A percentile compares a stretch with the other conserved stretches of the same genome.
Conservation (phyloP, 176 grass and related monocot species). For the Carex parvula region DNA sequence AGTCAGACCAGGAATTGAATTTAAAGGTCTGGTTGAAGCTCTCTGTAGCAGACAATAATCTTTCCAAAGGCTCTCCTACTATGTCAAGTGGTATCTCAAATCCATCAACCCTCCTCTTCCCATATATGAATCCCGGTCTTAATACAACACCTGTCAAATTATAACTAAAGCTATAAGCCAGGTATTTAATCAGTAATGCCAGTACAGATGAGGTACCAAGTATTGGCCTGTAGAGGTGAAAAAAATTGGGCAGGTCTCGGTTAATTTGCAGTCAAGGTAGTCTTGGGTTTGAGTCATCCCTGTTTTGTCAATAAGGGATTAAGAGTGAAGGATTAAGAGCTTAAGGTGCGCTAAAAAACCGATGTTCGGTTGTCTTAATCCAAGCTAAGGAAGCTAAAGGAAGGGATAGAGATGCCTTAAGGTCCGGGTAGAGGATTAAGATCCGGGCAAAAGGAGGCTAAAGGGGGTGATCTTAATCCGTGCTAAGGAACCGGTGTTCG, state of each 20-base stretch:
- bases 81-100: slow-evolving; percentile 74
- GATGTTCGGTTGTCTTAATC: too few relatives aligned
- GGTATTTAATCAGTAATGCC: not conserved
- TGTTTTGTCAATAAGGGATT: not conserved
- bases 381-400: too few relatives aligned
- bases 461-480: too few relatives aligned
- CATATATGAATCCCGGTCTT: slow-evolving; percentile 92
- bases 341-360: too few relatives aligned
- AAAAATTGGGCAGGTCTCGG: not conserved
- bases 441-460: too few relatives aligned
- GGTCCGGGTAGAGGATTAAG: too few relatives aligned
- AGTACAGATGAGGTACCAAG: not conserved
- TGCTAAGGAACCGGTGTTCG: too few relatives aligned
- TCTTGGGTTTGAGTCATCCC: not conserved
- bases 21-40: slow-evolving; percentile 78
- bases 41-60: slow-evolving; percentile 51
- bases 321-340: too few relatives aligned
- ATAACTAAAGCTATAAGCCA: not conserved
- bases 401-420: too few relatives aligned
- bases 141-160: slow-evolving; percentile 60
- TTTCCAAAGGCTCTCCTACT: slow-evolving; percentile 70
- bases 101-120: slow-evolving; percentile 81
- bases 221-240: not conserved
- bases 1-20: slow-evolving; percentile 69
- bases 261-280: not conserved